These are phyloP conservation scores for Zalerion maritima DNA, from an alignment of 495 filamentous ascomycete genomes.

Conservation along the genomic window DNA sequence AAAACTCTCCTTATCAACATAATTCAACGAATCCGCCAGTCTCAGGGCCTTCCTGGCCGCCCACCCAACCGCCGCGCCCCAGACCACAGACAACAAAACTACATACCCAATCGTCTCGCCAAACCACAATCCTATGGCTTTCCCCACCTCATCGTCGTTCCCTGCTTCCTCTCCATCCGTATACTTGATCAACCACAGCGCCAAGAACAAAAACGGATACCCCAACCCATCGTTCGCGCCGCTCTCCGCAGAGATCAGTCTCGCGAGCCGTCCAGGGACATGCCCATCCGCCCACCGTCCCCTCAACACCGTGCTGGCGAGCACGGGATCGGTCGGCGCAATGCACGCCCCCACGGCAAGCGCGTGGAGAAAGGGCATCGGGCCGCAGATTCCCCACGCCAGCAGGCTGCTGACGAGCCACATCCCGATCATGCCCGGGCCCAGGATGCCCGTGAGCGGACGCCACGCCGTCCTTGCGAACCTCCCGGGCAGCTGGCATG, in stretches of 20 bases:
- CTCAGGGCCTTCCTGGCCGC: constrained; percentile 54
- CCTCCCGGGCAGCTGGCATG: too few species aligned
- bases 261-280: constrained; percentile 50
- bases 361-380: constrained; percentile 48
- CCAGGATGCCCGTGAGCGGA: too few species aligned
- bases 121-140: constrained; percentile 55
- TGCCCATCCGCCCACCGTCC: constrained; percentile 67
- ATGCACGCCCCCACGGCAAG: constrained; percentile 54
- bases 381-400: constrained; percentile 51
- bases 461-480: too few species aligned
- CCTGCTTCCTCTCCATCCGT: constrained; percentile 32
- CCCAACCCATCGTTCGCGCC: constrained; percentile 67
- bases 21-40: constrained; percentile 53
- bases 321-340: constrained; percentile 61
- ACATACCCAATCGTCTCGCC: constrained; percentile 57
- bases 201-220: constrained; percentile 52
- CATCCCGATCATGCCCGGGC: too few species aligned
- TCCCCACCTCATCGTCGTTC: constrained; percentile 28
- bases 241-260: constrained; percentile 60
- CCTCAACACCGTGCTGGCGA: constrained; percentile 63
- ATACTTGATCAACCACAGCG: constrained; percentile 54
- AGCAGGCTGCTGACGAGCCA: constrained; percentile 54
- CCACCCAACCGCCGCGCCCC: constrained; percentile 52
- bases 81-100: constrained; percentile 49
- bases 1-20: constrained; percentile 62